Evolutionary conservation across 352 stramenopile species (phyloP).

Genomic region (Saprolegnia parasitica): DNA sequence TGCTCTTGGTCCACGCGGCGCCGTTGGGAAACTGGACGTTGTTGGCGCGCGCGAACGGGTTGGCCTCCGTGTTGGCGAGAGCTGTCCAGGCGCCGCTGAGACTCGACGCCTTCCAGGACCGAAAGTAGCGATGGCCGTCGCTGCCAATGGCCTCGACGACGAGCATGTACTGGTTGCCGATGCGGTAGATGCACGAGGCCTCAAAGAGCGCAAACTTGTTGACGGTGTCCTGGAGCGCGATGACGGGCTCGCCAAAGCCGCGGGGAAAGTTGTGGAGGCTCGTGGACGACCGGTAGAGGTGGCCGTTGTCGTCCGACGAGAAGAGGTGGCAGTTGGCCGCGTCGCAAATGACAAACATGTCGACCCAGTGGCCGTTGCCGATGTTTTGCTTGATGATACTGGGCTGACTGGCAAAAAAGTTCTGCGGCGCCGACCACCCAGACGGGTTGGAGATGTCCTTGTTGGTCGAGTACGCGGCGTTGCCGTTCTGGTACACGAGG

Average conservation of each 20-base stretch:
- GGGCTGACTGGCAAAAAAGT: not conserved
- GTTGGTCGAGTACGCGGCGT: constrained; percentile 1
- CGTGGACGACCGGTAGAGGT: not conserved
- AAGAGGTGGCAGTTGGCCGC: not conserved
- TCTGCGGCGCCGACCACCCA: not conserved
- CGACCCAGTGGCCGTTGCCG: not conserved
- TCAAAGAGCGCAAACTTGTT: not conserved
- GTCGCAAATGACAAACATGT: constrained; percentile 4
- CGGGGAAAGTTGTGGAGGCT: not conserved
- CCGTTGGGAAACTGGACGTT: not conserved
- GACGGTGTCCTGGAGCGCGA: not conserved
- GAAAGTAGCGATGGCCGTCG: not conserved
- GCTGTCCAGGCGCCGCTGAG: not conserved
- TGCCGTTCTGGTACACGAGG: not conserved
- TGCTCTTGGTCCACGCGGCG: constrained; percentile 1
- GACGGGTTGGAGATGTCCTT: not conserved
- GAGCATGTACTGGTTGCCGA: not conserved
- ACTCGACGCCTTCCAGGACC: not conserved
- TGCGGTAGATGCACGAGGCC: not conserved
- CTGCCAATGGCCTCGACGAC: not conserved
- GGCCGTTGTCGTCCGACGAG: constrained; percentile 1
- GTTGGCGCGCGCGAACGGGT: not conserved
- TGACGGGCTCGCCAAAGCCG: not conserved
- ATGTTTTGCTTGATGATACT: constrained; percentile 1
- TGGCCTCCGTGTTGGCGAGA: not conserved